Base-by-base conservation (phyloP, 139 green algal genomes). In the Closterium sp. region DNA sequence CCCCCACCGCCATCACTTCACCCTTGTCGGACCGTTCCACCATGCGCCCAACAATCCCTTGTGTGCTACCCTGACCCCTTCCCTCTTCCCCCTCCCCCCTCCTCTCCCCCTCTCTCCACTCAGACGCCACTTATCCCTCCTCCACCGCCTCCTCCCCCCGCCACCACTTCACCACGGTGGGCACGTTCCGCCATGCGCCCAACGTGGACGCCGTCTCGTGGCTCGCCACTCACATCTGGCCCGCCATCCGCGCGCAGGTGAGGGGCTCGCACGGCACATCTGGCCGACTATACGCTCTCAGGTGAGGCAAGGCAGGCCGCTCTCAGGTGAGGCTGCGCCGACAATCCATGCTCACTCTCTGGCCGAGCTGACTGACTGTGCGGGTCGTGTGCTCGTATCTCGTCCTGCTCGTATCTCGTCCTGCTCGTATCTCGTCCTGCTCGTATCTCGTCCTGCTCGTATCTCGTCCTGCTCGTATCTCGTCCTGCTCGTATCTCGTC, bases 121-220 rank as follows among this genome's bases (percentile, higher is more conserved):
- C 30, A 4, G 36, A 4, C 36, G 4, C 36, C 4, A 4, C 36
- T 6, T 55, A 6, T 6, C 36, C 36, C 4, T 12, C 36, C 36
- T 69, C 43, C 43, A 69, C 43, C 43, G 21, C 43, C 43, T 16
- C 43, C 10, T 69, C 0, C 23, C 12, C 43, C 7, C 92, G 95
- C 32, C 23, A 25, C n/a, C 88, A 97, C 89, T 96, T 96, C 66
- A 36, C 96, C n/a, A 95, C 94, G 92, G 95, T 97, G 76, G 96
- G 96, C 28, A 90, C 31, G 31, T 96, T 95, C 90, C 34, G 88
- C 33, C 96, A 97, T 90, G 55, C 94, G 30, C 96, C 96, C 23
- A 97, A 97, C 87, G 30, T 94, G 30, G 96, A 97, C 90, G 91
- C 91, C 1, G 94, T 95, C 21, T 38, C 84, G 28, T 97, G 94